Base-by-base conservation (phyloP, 2,329 filamentous ascomycete species). In the Penicillium occitanis region DNA sequence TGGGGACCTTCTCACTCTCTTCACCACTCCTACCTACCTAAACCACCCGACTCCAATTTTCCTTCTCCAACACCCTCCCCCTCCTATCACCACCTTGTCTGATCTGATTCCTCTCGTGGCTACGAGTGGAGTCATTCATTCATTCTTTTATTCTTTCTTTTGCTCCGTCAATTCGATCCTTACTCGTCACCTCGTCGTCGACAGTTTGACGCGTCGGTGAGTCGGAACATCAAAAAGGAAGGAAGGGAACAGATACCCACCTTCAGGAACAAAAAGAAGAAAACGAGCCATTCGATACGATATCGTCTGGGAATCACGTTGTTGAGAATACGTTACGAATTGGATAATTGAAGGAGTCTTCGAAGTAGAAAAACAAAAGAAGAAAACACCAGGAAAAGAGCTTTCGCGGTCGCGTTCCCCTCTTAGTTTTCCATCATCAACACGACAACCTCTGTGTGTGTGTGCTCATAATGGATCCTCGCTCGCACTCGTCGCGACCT, bases 401-500 rank as follows among this genome's bases (percentile, higher is more conserved):
- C 19, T 25, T 37, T 42, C 25, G n/a, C 44, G 60, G 58, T 55
- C 64, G 50, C 64, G 46, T 66, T 17, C 48, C 30, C 28, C 59
- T 58, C 60, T 14, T 30, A 33, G 13, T 35, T 42, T 8, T 35
- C 59, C 37, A 58, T 58, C 28, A 48, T 42, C 40, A 61, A 11
- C 67, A 57, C 53, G 37, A 44, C 57, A 44, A 35, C 17, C 40
- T 60, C 19, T 30, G 30, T 37, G 30, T 33, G 25, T 30, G 30
- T 37, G 30, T 33, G 25, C 33, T 61, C 70, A 71, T 64, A 70
- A 80, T 80, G 78, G 78, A 80, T 76, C 78, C 78, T 62, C 76
- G 78, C 73, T 76, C 77, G 71, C 78, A 80, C 69, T 77, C 77
- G 70, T 79, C 78, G 70, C 75, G 78, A 66, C 78, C 78, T 71